Base-by-base conservation (phyloP, 1,284 basidiomycete species). In the Cutaneotrichosporon cyanovorans region DNA sequence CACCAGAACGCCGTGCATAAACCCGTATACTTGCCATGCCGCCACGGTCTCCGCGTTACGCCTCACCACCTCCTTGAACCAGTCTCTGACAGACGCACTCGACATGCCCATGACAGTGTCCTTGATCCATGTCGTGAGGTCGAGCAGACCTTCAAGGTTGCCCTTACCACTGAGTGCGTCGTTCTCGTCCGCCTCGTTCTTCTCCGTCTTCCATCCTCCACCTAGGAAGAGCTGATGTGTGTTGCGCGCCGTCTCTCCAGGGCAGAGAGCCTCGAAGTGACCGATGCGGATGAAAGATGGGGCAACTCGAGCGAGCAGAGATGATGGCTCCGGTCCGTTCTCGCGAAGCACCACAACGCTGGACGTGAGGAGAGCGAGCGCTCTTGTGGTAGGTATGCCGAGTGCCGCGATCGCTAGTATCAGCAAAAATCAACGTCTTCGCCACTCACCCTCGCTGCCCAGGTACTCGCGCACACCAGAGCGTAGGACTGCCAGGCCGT, bases 281-380 rank as follows among this genome's bases (percentile, higher is more conserved):
- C 95, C 93, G 49, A 98, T 85, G 22, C 93, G 84, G 38, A 97
- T 74, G 76, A 96, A 98, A 2, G 85, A 86, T 0, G 88, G 85
- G 0, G 90, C 87, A 20, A 95, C 71, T 21, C 93, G 84, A 5
- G 87, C 84, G 15, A 87, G 78, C 39, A 97, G 74, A 44, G 83
- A 87, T 0, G 87, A 87, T 0, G 76, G 78, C 65, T 96, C 90
- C 9, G 64, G 59, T 9, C 78, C 65, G n/a, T 76, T 74, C 67
- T 97, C 92, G 33, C 93, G 82, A 2, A 76, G 57, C 15, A 97
- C 93, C 1, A 78, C 75, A 5, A 59, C 48, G 0, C 88, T 87
- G 10, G 91, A 78, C 15, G 82, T 80, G 12, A 92, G 76, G 28
- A 97, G 77, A 1, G 87, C 77, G 6, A 98, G 79, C 0, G 92